phyloP scores from a whole-genome alignment of 1,284 basidiomycete genomes.

The Farysia itapuensis region DNA sequence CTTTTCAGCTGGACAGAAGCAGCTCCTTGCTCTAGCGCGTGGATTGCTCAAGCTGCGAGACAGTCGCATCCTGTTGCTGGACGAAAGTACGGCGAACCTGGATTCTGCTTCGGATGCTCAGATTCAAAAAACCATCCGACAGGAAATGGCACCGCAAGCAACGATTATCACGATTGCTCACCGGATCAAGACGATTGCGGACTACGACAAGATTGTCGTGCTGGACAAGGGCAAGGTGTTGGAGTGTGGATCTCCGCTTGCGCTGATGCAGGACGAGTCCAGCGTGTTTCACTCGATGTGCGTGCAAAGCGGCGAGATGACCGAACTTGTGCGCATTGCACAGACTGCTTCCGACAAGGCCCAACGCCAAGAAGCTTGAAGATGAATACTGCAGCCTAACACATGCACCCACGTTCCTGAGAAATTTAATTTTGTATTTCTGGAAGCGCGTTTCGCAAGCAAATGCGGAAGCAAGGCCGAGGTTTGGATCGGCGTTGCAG shows the following conservation, averaged over 20 bases:
- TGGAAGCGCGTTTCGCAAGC: no score
- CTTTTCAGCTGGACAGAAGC: conserved; percentile 65
- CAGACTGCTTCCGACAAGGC: no score
- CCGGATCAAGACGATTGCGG: conserved; percentile 68
- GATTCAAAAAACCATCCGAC: conserved; percentile 64
- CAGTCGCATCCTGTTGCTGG: conserved; percentile 65
- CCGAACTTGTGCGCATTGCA: conserved; percentile 31
- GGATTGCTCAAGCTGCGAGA: conserved; percentile 64
- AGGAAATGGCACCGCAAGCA: conserved; percentile 58
- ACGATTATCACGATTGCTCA: conserved; percentile 68
- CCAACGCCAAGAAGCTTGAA: no score
- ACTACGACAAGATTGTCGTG: conserved; percentile 66
- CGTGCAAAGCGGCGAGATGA: conserved; percentile 50
- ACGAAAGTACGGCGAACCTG: conserved; percentile 63
- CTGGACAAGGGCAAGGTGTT: conserved; percentile 68
- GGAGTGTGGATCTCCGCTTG: conserved; percentile 75
- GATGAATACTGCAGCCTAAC: no score
- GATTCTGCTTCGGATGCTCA: conserved; percentile 62
- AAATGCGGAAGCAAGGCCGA: no score
- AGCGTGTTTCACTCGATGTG: conserved; percentile 52
- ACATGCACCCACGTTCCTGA: no score
- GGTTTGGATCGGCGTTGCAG: no score
- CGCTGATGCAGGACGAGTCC: conserved; percentile 63
- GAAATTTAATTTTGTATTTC: no score
- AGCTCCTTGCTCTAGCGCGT: conserved; percentile 65